Evolutionary conservation across 495 filamentous ascomycete genomes (phyloP), one percentile per base, ranked within the genome.

Genomic region (Xylaria nigripes): DNA sequence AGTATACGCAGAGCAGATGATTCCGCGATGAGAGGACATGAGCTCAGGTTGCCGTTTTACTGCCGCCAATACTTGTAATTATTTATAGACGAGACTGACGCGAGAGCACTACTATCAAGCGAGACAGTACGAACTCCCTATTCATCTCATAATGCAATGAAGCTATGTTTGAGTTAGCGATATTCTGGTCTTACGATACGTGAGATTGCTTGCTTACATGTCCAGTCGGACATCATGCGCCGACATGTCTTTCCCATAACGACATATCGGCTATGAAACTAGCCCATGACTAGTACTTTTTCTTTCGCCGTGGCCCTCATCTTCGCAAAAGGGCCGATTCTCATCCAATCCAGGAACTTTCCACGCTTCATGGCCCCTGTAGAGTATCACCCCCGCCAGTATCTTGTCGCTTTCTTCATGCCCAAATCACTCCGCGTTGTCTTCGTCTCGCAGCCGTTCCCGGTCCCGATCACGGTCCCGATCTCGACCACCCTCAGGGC

Each of bases 231-330:
- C 58, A 50, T 43, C 61, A 54, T 42, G 58, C 54, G 64, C 68
- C 68, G 68, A 71, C 56, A 62, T 63, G 67, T 63, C 63, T 62
- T 55, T 58, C 56, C 4, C 9, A 4, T 2, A 47, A 58, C 47
- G 61, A 71, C 66, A 71, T 60, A 64, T 66, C 68, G 68, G 68
- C 68, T 60, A 60, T n/a, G n/a, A 53, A 54, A 62, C 63, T 56
- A 65, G 58, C 10, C 4, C 30, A 10, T 32, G 13, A 16, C 23
- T 16, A 48, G 38, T n/a, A 49, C 56, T 40, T 40, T 30, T 24
- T 38, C n/a, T n/a, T n/a, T n/a, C n/a, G 49, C 44, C 51, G 41
- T 46, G 18, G 19, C 34, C 40, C 36, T 18, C 22, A 50, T 38
- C 15, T 16, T 19, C 19, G 2, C 19, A 6, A 29, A 48, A 21